Base-by-base conservation (phyloP, 768 basidiomycete genomes). In the Mycena sanguinolenta region DNA sequence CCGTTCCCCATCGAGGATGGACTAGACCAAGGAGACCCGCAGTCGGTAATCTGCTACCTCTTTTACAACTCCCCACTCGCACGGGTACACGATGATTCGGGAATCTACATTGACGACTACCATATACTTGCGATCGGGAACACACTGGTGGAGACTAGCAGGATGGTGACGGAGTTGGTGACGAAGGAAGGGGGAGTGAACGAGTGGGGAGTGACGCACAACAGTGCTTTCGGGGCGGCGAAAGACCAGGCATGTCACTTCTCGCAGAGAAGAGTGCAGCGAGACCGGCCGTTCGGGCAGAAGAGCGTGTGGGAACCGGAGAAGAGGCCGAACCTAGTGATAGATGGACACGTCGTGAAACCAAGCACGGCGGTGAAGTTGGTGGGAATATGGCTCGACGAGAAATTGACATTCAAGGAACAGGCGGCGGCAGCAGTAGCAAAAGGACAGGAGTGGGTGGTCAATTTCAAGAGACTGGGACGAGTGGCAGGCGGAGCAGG, bases 401-500 rank as follows among this genome's bases (percentile, higher is more conserved):
- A n/a, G n/a, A n/a, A n/a, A n/a, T n/a, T n/a, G n/a, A n/a, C n/a
- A n/a, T n/a, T n/a, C n/a, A n/a, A n/a, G n/a, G n/a, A n/a, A n/a
- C n/a, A n/a, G n/a, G n/a, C n/a, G n/a, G n/a, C n/a, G 63, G 55
- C 19, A 53, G 55, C 5, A 63, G 27, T 55, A 67, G 28, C 74
- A n/a, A 75, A 27, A 38, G 74, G 73, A 39, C 58, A 60, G 4
- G 28, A 60, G 13, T 60, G 58, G 58, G 7, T 60, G 23, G 23
- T 25, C 1, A 60, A 61, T 19, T 69, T 74, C 44, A 6, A 34
- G 6, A 42, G 42, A 4, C 42, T 60, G 1, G 44, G 36, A 4
- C 27, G 39, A 5, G 44, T 60, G 8, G 28, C 42, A 2, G 42
- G 44, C 7, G 58, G 58, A 21, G 44, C 46, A 7, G 42, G 58